phyloP scores from a whole-genome alignment of 23 red algal species.

The Gracilariopsis chorda region DNA sequence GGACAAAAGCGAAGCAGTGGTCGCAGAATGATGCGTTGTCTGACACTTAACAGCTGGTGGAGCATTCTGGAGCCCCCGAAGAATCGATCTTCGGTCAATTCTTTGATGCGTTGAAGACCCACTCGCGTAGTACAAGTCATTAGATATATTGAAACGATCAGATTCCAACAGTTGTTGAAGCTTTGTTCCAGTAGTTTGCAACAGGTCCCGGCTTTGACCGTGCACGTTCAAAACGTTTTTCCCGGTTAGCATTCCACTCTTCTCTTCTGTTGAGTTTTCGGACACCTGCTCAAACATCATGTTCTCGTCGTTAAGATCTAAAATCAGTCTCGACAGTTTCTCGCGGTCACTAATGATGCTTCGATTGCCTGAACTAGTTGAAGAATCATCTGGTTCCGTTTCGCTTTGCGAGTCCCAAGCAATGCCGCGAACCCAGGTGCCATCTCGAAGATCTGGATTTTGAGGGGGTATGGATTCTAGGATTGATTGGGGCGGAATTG shows the following conservation, averaged over 20 bases:
- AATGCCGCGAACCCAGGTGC: slow-evolving; percentile 65
- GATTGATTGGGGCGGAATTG: not conserved
- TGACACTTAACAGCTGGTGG: slow-evolving; percentile 67
- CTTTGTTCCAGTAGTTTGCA: slow-evolving; percentile 23
- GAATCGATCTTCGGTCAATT: slow-evolving; percentile 47
- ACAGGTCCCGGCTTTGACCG: not conserved
- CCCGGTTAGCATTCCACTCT: not conserved
- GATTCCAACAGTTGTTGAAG: slow-evolving; percentile 32
- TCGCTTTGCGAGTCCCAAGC: slow-evolving; percentile 65
- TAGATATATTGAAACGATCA: slow-evolving; percentile 74
- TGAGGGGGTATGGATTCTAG: slow-evolving; percentile 18
- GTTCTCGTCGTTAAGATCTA: slow-evolving; percentile 68
- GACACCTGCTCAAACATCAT: slow-evolving; percentile 57
- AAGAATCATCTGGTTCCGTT: not conserved
- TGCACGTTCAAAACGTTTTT: slow-evolving; percentile 3
- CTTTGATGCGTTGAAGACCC: slow-evolving; percentile 26
- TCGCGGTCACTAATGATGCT: not conserved
- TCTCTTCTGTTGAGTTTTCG: not conserved
- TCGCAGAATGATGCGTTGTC: slow-evolving; percentile 15
- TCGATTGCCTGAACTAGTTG: not conserved
- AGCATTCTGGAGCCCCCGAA: slow-evolving; percentile 70
- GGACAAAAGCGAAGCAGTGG: slow-evolving; percentile 37
- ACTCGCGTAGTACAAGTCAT: slow-evolving; percentile 73
- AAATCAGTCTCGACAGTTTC: slow-evolving; percentile 44
- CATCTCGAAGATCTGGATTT: slow-evolving; percentile 48